These are phyloP conservation scores for Chamaenerion angustifolium DNA, from an alignment of 345 rosid genomes.

Conservation along the genomic window DNA sequence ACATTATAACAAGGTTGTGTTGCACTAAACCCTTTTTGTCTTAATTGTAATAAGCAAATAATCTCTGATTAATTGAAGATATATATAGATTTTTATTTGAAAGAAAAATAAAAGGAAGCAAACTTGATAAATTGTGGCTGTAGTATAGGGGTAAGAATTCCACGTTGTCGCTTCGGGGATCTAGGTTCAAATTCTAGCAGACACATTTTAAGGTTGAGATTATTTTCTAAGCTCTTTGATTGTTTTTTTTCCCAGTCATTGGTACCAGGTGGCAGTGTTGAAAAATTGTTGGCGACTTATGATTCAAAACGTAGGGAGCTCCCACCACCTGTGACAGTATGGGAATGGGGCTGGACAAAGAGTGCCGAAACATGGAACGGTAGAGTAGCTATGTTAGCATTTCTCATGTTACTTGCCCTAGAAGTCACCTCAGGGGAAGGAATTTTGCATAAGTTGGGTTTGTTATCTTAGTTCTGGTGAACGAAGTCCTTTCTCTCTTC, in stretches of 20 bases:
- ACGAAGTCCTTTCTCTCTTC: no score
- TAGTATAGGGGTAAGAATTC: constrained; percentile 73
- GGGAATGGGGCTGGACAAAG: constrained; percentile 99
- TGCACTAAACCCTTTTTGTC: no score
- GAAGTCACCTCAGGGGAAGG: constrained; percentile 95
- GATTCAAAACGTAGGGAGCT: constrained; percentile 83
- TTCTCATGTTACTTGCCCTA: constrained; percentile 65
- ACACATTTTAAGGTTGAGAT: constrained; percentile 25
- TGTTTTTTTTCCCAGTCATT: constrained; percentile 42
- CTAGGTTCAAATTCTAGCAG: constrained; percentile 90
- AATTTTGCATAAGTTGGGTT: constrained; percentile 86
- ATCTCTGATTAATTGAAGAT: no score
- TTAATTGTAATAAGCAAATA: no score
- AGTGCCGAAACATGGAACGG: constrained; percentile 99
- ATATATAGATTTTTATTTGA: no score
- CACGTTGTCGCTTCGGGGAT: constrained; percentile 85
- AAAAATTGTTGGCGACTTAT: constrained; percentile 74
- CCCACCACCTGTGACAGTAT: constrained; percentile 78
- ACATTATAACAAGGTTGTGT: no score
- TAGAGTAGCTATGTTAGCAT: constrained; percentile 95
- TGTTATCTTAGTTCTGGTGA: constrained; percentile 50
- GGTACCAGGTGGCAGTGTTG: constrained; percentile 89
- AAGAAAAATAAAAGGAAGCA: no score
- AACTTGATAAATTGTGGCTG: constrained; percentile 22
- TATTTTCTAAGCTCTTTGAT: no score